phyloP scores from a whole-genome alignment of 371 early-diverging fungal species.

The Astathelohania contejeani region DNA sequence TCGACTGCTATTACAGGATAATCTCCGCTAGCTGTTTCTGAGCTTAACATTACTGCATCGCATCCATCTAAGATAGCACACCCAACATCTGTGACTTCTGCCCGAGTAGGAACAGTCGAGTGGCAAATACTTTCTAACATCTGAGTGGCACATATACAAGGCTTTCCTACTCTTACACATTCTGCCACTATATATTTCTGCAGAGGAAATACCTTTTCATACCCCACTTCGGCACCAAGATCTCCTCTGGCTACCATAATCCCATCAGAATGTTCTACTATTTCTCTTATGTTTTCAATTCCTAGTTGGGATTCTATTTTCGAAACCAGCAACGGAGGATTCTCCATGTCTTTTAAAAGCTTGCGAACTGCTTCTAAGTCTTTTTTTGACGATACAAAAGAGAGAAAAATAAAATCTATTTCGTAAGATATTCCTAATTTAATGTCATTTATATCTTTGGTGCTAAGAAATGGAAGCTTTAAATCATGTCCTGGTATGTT shows the following conservation, averaged over 20 bases:
- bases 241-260: slow-evolving; percentile 95
- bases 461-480: slow-evolving; percentile 72
- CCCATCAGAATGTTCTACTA: slow-evolving; percentile 76
- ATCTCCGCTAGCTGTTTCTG: slow-evolving; percentile 81
- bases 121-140: slow-evolving; percentile 92
- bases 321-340: slow-evolving; percentile 22
- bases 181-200: slow-evolving; percentile 88
- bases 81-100: slow-evolving; percentile 91
- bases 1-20: slow-evolving; percentile 57
- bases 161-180: slow-evolving; percentile 78
- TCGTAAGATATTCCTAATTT: slow-evolving; percentile 73
- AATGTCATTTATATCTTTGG: slow-evolving; percentile 74
- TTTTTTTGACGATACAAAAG: slow-evolving; percentile 72
- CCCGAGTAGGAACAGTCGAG: slow-evolving; percentile 85
- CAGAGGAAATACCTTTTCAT: slow-evolving; percentile 69
- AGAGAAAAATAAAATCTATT: slow-evolving; percentile 84
- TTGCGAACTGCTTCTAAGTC: slow-evolving; percentile 66
- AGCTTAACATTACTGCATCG: slow-evolving; percentile 92
- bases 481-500: slow-evolving; percentile 69
- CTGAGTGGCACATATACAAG: slow-evolving; percentile 84
- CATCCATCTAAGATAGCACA: slow-evolving; percentile 87
- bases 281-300: slow-evolving; percentile 83
- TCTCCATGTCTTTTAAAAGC: slow-evolving; percentile 62
- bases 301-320: slow-evolving; percentile 78
- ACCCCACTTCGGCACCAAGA: slow-evolving; percentile 84